Percentiles rank a stretch among this genome's conserved stretches.
phyloP scores from a whole-genome alignment of 805 yeast species.

The Cephaloascus fragrans region DNA sequence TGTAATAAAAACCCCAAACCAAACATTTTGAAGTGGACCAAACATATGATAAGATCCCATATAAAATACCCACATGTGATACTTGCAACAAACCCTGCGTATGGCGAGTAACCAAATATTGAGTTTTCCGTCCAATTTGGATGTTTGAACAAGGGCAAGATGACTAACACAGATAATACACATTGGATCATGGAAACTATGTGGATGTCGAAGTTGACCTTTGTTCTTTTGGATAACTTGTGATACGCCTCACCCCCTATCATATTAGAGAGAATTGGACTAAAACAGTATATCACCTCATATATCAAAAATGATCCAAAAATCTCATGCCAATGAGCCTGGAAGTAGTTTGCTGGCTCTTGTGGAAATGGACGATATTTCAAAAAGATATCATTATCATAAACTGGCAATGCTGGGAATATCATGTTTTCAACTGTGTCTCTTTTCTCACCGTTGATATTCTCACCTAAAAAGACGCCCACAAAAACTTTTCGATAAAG shows the following conservation, averaged over 20 bases:
- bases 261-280: conserved; percentile 39
- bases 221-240: conserved; percentile 30
- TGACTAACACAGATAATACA: conserved; percentile 45
- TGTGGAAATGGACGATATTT: conserved; percentile 31
- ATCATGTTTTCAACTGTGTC: no score
- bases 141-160: conserved; percentile 60
- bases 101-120: conserved; percentile 64
- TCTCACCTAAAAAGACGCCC: no score
- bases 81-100: conserved; percentile 64
- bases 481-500: no score
- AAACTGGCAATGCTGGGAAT: neutral
- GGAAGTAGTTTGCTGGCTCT: conserved; percentile 28
- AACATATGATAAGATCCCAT: conserved; percentile 80
- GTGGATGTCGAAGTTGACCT: conserved; percentile 81
- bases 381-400: neutral
- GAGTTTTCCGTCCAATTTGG: conserved; percentile 37
- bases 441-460: no score
- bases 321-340: conserved; percentile 72
- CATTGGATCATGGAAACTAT: conserved; percentile 84
- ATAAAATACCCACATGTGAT: conserved; percentile 77
- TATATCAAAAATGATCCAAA: conserved; percentile 52
- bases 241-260: conserved; percentile 50
- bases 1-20: conserved; percentile 80
- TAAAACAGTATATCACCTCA: conserved; percentile 37
- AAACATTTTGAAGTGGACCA: conserved; percentile 51